Evolutionary conservation across 441 rosid genomes (phyloP), one percentile per base, ranked within the genome.

Genomic region (Brassica hybrid): DNA sequence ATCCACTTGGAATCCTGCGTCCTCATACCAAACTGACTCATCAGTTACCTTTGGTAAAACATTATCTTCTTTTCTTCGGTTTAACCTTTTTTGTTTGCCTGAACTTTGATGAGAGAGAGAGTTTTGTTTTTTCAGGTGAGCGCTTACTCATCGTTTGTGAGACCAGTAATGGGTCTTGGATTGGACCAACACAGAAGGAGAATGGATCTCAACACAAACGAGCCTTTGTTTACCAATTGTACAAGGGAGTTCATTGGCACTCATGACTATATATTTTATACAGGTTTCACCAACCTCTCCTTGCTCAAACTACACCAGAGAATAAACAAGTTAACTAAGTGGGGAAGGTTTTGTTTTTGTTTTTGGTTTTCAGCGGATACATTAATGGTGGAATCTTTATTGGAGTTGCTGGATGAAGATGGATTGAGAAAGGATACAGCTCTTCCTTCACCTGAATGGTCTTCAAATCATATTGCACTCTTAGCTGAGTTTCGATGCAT

Each of bases 371-470:
- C 90, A 96, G 99, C 98, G 78, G 99, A 96, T 88, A 89, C 98
- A 1, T 79, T 96, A 73, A 86, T 83, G n/a, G 98, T 96, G 72
- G 99, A 96, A 79, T 91, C 97, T 2, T 84, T 96, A 77, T 79
- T 96, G 88, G 99, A 96, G 84, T 91, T 96, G 65, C 78, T 96
- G 89, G 98, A 94, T 76, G 99, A 96, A 84, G 99, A 94, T 67
- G 88, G 96, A 88, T 87, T 96, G 86, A 91, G 99, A 80, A 96
- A 96, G 81, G 99, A 96, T 76, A 96, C 98, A 56, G 99, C 97
- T 30, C 98, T 96, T 85, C 98, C 99, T 78, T 96, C 99, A 50
- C 98, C 99, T 7, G 99, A 94, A 83, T 94, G 99, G 99, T 96
- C 99, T 61, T 96, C 99, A 12, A 97, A 91, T 94, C 99, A 96